Conservation (phyloP, 202 grass and related monocot species). For the Panicum virgatum region DNA sequence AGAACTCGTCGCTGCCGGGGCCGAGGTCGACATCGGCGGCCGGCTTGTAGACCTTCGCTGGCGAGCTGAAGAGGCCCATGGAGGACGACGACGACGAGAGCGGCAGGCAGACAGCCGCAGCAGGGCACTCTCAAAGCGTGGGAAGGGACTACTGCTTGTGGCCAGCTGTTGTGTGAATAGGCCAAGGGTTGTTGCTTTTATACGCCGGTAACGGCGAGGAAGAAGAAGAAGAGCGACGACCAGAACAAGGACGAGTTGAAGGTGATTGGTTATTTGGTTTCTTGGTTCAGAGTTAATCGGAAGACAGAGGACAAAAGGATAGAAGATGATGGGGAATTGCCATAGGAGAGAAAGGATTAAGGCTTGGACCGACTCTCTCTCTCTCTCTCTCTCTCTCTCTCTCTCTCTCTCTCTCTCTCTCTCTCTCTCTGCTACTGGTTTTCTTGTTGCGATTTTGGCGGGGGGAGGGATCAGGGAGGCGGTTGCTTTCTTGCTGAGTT, state of each 20-base stretch:
- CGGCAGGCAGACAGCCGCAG: neutral
- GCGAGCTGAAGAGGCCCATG: slow-evolving; percentile 80
- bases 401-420: neutral
- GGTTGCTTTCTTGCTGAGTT: slow-evolving; percentile 14
- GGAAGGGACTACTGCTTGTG: neutral
- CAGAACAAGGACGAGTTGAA: slow-evolving; percentile 1
- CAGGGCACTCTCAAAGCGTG: neutral
- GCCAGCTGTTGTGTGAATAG: neutral
- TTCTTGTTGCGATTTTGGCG: slow-evolving; percentile 38
- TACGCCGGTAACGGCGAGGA: slow-evolving; percentile 14
- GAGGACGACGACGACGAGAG: neutral
- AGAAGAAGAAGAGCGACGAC: neutral
- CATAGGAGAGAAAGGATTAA: neutral
- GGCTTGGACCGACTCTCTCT: neutral
- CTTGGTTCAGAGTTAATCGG: slow-evolving; percentile 29
- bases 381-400: too few species aligned
- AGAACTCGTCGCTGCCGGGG: slow-evolving; percentile 75
- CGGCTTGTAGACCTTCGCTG: slow-evolving; percentile 80
- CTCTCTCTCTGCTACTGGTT: neutral
- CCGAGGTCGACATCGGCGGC: slow-evolving; percentile 83
- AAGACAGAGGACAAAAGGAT: slow-evolving; percentile 26
- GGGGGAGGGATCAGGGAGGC: neutral
- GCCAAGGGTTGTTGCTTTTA: slow-evolving; percentile 36
- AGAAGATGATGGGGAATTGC: neutral
- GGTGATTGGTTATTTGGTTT: slow-evolving; percentile 42